These are phyloP conservation scores for Lichtheimia corymbifera DNA, from an alignment of 371 early-diverging fungal species.

Conservation along the genomic window DNA sequence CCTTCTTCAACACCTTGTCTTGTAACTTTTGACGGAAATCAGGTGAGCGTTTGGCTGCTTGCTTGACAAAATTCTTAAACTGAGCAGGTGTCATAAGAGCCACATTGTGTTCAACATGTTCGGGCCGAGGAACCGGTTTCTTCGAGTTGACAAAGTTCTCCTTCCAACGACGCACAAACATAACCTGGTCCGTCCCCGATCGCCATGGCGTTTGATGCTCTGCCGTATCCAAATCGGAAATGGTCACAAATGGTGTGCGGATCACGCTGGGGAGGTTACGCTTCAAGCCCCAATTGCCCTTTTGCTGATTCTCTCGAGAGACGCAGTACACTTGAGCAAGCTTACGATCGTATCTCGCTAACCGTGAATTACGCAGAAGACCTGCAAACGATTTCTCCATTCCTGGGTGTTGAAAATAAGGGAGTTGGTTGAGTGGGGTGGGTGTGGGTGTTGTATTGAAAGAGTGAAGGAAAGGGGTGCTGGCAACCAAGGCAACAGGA, in stretches of 20 bases:
- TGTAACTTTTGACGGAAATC: slow-evolving; percentile 60
- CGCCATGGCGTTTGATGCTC: slow-evolving; percentile 76
- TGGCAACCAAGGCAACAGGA: too few species aligned
- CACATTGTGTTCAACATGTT: slow-evolving; percentile 43
- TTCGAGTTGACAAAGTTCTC: slow-evolving; percentile 72
- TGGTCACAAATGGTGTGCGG: slow-evolving; percentile 58
- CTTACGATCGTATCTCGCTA: slow-evolving; percentile 68
- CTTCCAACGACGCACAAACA: slow-evolving; percentile 64
- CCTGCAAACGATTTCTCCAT: slow-evolving; percentile 78
- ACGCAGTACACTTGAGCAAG: slow-evolving; percentile 76
- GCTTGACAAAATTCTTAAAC: slow-evolving; percentile 60
- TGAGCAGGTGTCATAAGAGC: slow-evolving; percentile 57
- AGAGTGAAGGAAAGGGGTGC: too few species aligned
- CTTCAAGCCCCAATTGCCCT: slow-evolving; percentile 83
- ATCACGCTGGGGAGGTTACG: slow-evolving; percentile 71
- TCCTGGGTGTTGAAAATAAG: not conserved
- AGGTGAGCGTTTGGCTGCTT: slow-evolving; percentile 40
- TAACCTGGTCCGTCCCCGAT: slow-evolving; percentile 53
- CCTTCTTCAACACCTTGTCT: slow-evolving; percentile 28
- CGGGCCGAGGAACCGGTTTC: slow-evolving; percentile 51
- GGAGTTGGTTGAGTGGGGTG: too few species aligned
- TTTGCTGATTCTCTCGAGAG: slow-evolving; percentile 38
- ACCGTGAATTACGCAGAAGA: slow-evolving; percentile 69
- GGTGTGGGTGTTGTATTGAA: too few species aligned
- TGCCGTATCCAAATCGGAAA: slow-evolving; percentile 66